A percentile compares a stretch with the other conserved stretches of the same genome.
These are phyloP conservation scores for Bimuria novae-zelandiae DNA, from an alignment of 2,329 filamentous ascomycete genomes.

Conservation along the genomic window DNA sequence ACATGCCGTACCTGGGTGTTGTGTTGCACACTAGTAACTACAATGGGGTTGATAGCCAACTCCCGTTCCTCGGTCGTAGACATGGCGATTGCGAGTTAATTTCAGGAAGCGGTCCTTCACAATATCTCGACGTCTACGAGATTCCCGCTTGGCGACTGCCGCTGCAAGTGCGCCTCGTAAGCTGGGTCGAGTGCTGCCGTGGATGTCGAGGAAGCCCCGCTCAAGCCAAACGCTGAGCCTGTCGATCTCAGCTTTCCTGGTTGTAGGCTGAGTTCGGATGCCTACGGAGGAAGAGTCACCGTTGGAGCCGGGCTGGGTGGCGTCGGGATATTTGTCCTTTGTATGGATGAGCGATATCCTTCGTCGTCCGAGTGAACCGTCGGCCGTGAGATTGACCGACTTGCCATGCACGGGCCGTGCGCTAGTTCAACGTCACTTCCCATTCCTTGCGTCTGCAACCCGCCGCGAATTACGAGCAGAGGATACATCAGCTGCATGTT, in stretches of 20 bases:
- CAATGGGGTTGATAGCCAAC: conserved; percentile 74
- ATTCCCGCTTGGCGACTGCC: background rate
- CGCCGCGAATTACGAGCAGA: background rate
- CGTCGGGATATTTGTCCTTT: background rate
- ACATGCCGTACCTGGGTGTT: conserved; percentile 72
- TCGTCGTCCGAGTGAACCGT: background rate
- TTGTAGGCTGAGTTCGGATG: background rate
- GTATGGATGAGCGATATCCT: background rate
- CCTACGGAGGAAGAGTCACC: background rate
- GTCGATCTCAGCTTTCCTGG: background rate
- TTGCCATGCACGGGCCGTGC: background rate
- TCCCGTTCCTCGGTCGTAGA: conserved; percentile 68
- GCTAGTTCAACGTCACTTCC: background rate
- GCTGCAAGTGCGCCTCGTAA: background rate
- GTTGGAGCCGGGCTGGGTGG: background rate
- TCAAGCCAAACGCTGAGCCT: background rate
- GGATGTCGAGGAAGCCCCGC: background rate
- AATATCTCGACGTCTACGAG: background rate
- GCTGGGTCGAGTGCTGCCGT: background rate
- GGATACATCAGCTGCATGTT: background rate
- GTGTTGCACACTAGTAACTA: conserved; percentile 78
- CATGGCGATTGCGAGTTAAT: conserved; percentile 50
- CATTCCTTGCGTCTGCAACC: background rate
- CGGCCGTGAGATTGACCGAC: conserved; percentile 2
- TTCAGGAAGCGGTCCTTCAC: background rate